Conservation (phyloP, 208 protist species). For the Leishmania major region DNA sequence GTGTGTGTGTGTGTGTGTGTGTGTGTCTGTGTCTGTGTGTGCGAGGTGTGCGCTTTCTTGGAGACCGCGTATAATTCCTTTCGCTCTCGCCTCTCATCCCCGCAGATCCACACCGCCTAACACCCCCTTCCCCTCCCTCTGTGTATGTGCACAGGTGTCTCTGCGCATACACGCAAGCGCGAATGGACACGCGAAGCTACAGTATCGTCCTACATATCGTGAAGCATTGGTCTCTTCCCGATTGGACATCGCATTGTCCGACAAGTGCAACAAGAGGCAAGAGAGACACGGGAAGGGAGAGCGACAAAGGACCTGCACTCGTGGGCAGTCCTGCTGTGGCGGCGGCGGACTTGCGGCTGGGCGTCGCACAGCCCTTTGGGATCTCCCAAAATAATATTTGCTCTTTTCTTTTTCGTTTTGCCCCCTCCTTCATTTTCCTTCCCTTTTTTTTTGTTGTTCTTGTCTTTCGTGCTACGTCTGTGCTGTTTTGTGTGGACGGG, state of each 20-base stretch:
- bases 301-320: no score
- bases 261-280: neutral
- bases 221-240: neutral
- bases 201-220: neutral
- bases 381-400: neutral
- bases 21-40: no score
- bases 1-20: no score
- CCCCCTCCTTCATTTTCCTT: neutral
- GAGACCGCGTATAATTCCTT: neutral
- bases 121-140: neutral
- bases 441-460: neutral
- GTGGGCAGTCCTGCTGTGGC: no score
- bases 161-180: neutral
- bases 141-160: neutral
- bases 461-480: neutral
- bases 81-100: neutral
- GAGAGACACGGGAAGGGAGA: no score
- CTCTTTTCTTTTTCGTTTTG: neutral
- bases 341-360: neutral
- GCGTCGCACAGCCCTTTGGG: neutral
- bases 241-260: neutral
- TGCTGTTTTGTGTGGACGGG: neutral
- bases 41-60: neutral
- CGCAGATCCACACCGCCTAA: neutral
- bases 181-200: no score